Percentiles rank a stretch among this genome's conserved stretches.
Evolutionary conservation across 805 yeast species (phyloP).

Genomic region (Candida vartiovaarae): DNA sequence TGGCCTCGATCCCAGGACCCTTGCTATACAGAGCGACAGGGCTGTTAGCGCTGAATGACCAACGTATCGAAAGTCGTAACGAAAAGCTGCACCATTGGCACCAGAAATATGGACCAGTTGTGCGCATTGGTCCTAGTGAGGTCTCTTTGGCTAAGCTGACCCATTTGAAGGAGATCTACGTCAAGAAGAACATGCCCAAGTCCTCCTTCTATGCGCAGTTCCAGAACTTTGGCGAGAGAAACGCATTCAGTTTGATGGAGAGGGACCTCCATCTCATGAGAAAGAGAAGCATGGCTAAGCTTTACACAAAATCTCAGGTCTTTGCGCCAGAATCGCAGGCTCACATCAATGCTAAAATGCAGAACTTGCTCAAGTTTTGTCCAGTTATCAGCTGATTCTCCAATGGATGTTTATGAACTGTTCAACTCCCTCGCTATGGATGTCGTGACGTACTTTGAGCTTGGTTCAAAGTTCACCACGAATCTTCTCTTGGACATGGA

Average conservation of each 20-base stretch:
- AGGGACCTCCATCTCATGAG: constrained; percentile 40
- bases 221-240: constrained; percentile 47
- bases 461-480: constrained; percentile 44
- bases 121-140: constrained; percentile 55
- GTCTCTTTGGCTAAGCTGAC: constrained; percentile 48
- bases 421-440: constrained; percentile 72
- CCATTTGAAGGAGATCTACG: constrained; percentile 48
- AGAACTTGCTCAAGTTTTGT: constrained; percentile 20
- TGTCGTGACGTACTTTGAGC: constrained; percentile 52
- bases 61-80: constrained; percentile 43
- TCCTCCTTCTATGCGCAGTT: constrained; percentile 53
- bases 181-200: constrained; percentile 47
- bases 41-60: constrained; percentile 33
- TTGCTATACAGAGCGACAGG: constrained; percentile 38
- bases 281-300: constrained; percentile 33
- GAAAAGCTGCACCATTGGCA: constrained; percentile 45
- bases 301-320: constrained; percentile 39
- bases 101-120: constrained; percentile 50
- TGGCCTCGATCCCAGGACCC: constrained; percentile 54
- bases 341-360: constrained; percentile 29
- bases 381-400: constrained; percentile 9
- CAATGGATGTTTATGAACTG: constrained; percentile 51
- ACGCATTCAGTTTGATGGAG: constrained; percentile 51
- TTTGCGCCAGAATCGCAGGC: constrained; percentile 26
- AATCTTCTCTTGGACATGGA: constrained; percentile 34